Evolutionary conservation across 23 red algal species (phyloP).

Genomic region (Gracilariopsis chorda): DNA sequence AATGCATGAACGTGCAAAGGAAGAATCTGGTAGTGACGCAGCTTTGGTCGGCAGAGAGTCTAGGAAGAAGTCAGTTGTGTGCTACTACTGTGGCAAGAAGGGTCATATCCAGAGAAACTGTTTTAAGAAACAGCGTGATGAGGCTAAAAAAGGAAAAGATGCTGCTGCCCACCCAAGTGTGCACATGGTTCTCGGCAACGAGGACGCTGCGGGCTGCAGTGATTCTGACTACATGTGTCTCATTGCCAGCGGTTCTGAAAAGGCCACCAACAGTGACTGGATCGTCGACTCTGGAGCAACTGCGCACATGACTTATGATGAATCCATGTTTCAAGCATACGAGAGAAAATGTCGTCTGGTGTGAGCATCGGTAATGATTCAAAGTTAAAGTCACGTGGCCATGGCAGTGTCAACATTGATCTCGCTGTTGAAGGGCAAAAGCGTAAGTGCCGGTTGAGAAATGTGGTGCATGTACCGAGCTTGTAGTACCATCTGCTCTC

Average conservation of each 20-base stretch:
- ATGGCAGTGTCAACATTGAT: neutral
- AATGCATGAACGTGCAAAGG: neutral
- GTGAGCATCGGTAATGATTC: neutral
- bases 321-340: slow-evolving; percentile 2
- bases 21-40: neutral
- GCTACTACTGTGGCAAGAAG: slow-evolving; percentile 19
- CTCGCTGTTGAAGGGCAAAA: neutral
- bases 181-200: neutral
- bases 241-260: too few species aligned
- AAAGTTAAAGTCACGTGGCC: neutral
- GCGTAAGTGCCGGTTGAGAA: neutral
- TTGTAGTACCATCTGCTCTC: neutral
- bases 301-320: slow-evolving; percentile 26
- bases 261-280: neutral
- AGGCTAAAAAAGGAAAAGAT: neutral
- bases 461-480: neutral
- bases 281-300: slow-evolving; percentile 30
- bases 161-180: neutral
- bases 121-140: neutral
- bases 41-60: neutral
- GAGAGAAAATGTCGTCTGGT: neutral
- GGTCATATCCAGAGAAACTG: slow-evolving; percentile 33
- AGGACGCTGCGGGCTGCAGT: neutral
- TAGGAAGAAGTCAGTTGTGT: neutral
- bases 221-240: too few species aligned